phyloP scores from a whole-genome alignment of 202 grass and related monocot genomes.

The Setaria italica region DNA sequence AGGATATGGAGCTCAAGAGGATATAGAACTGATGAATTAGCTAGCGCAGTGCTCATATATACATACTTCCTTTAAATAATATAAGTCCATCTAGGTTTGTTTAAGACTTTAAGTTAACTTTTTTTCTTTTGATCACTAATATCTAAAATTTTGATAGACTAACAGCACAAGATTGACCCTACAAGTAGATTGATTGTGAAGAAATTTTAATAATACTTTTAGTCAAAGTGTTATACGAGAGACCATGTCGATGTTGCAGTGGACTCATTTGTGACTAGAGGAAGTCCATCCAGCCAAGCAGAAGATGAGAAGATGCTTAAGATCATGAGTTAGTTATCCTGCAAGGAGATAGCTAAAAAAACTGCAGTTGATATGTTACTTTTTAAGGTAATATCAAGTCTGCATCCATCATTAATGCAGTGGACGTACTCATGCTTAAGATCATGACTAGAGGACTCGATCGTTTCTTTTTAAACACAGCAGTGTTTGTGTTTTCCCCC shows the following conservation, averaged over 20 bases:
- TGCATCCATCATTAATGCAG: too few relatives aligned
- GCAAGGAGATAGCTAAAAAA: background rate
- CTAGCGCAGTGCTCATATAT: background rate
- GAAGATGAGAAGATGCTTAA: background rate
- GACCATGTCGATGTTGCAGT: too few relatives aligned
- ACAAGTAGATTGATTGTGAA: background rate
- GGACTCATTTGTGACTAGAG: too few relatives aligned
- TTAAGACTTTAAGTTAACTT: too few relatives aligned
- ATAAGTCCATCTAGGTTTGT: too few relatives aligned
- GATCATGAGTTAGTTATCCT: background rate
- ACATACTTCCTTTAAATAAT: background rate
- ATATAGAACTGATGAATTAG: background rate
- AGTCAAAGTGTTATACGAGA: too few relatives aligned
- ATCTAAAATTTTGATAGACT: background rate
- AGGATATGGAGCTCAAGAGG: too few relatives aligned
- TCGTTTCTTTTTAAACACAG: too few relatives aligned
- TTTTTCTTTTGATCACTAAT: background rate
- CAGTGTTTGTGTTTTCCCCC: background rate
- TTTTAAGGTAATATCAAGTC: too few relatives aligned
- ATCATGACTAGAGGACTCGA: too few relatives aligned
- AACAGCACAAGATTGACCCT: background rate
- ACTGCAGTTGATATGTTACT: too few relatives aligned
- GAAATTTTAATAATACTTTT: background rate
- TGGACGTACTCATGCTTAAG: too few relatives aligned
- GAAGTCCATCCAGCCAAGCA: background rate